Conservation (phyloP, 495 filamentous ascomycete species). For the Hypomontagnella submonticulosa region DNA sequence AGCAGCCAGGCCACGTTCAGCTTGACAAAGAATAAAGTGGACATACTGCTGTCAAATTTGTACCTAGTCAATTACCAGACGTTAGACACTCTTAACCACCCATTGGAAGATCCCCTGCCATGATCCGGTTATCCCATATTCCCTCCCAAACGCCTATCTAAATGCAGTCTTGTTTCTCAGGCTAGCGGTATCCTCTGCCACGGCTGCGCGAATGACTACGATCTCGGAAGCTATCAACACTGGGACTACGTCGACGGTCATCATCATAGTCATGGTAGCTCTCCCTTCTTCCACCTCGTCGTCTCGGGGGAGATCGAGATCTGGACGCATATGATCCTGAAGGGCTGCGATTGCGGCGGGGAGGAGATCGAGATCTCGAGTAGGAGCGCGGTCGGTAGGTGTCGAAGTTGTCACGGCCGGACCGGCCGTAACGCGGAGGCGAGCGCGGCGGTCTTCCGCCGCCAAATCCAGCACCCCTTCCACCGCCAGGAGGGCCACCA, state of each 20-base stretch:
- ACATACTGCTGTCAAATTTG: constrained; percentile 28
- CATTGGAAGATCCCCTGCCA: constrained; percentile 1
- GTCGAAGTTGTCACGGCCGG: constrained; percentile 59
- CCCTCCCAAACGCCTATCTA: constrained; percentile 10
- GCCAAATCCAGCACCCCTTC: constrained; percentile 39
- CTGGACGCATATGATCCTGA: constrained; percentile 45
- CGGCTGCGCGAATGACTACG: constrained; percentile 45
- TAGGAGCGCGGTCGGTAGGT: constrained; percentile 64
- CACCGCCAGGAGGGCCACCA: constrained; percentile 45
- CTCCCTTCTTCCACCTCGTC: constrained; percentile 51
- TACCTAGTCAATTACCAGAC: neutral
- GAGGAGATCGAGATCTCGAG: constrained; percentile 64
- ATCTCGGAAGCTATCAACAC: constrained; percentile 40
- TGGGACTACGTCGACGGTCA: constrained; percentile 61
- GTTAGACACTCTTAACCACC: neutral
- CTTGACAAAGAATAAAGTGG: constrained; percentile 3
- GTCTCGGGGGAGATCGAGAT: constrained; percentile 50
- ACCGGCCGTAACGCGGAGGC: constrained; percentile 54
- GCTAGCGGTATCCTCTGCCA: constrained; percentile 42
- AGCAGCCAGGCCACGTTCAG: constrained; percentile 15
- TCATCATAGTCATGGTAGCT: constrained; percentile 55
- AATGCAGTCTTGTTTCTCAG: neutral
- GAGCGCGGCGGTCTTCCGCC: constrained; percentile 49
- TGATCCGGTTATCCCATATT: constrained; percentile 4
- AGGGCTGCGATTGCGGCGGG: constrained; percentile 57